Percentiles rank a stretch among this genome's conserved stretches.
These are phyloP conservation scores for Mycena epipterygia DNA, from an alignment of 768 basidiomycete genomes.

Conservation along the genomic window DNA sequence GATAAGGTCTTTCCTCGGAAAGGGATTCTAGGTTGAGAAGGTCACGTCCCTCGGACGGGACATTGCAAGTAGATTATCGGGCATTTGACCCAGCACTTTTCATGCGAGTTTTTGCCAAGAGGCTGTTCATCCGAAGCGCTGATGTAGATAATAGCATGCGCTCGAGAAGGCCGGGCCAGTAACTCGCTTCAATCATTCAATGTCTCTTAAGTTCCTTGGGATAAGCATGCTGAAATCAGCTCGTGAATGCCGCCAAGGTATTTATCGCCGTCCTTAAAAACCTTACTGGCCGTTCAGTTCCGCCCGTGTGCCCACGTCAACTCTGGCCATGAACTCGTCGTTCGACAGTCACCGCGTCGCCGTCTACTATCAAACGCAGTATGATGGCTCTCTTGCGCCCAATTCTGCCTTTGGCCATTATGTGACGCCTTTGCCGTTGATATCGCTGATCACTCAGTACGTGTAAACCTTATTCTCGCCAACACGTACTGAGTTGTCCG, in stretches of 20 bases:
- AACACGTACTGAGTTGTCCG: neutral
- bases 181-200: neutral
- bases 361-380: conserved; percentile 44
- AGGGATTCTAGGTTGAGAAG: neutral
- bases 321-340: conserved; percentile 23
- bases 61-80: neutral
- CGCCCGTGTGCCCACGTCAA: neutral
- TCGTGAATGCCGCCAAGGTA: conserved; percentile 25
- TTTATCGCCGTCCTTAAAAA: conserved; percentile 8
- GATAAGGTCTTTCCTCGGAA: conserved; percentile 26
- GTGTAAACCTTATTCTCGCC: neutral
- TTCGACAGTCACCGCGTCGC: conserved; percentile 38
- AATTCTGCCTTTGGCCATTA: conserved; percentile 37
- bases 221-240: conserved; percentile 10
- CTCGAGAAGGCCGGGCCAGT: neutral
- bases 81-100: neutral
- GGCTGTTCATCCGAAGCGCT: conserved; percentile 8
- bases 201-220: neutral
- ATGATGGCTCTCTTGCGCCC: conserved; percentile 29
- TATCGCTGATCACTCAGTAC: conserved; percentile 39
- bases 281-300: neutral
- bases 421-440: conserved; percentile 39
- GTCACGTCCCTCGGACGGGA: neutral
- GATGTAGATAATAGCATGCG: conserved; percentile 11
- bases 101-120: conserved; percentile 24